Base-by-base conservation (phyloP, 225 moss, liverwort and hornwort genomes). In the Ulota crispa region DNA sequence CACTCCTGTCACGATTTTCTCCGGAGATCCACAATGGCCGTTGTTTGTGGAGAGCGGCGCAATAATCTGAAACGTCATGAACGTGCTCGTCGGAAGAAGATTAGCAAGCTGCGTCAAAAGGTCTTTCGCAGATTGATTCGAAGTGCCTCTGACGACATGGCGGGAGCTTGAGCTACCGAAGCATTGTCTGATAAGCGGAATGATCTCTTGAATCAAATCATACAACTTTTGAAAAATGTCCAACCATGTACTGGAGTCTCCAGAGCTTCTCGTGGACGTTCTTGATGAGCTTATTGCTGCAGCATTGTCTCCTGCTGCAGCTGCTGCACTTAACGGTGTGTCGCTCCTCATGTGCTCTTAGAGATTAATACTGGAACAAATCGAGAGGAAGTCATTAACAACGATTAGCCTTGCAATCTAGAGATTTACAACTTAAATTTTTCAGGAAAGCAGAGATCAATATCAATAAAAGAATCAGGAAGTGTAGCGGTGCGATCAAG, bases 11-110 rank as follows among this genome's bases (percentile, higher is more conserved):
- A 93, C 77, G 18, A 89, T 73, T 78, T 84, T 88, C 75, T 95
- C 93, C 54, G 87, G 78, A 7, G 9, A 19, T 41, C 83, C 87
- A 74, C 93, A 95, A 7, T 79, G 19, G 12, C 92, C 95, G 62
- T 85, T 88, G 77, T 95, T 91, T 28, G 94, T 95, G 81, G 93
- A 87, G 15, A 94, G 91, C 9, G 95, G 95, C 2, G 94, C 95
- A 20, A 95, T 68, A 13, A 94, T 21, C 31, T 94, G 89, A 31
- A 93, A 93, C 1, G 87, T 70, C 80, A 94, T 83, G 71, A 81
- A 94, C 9, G 90, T 94, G 78, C 94, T 83, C 1, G 95, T 94
- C 8, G 94, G 94, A 9, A 95, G 91, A 20, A 95, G 34, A 41
- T 90, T 95, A 64, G 92, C 64, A 24, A 95, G 86, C 81, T 90